These are phyloP conservation scores for Pneumocystis canis DNA, from an alignment of 1,139 yeast species.

Conservation along the genomic window DNA sequence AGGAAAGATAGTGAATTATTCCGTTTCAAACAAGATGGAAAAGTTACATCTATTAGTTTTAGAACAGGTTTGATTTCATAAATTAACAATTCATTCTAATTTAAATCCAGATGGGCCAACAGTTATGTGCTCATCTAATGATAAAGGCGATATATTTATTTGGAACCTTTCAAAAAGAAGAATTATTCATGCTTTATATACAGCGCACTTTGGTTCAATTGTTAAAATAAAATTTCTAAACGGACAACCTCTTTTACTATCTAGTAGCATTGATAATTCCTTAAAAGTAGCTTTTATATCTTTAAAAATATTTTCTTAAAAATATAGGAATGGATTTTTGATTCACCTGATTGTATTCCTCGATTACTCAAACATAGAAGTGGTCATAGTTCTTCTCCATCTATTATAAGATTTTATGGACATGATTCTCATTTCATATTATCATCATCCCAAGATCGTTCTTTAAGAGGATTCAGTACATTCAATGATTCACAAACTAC, in stretches of 20 bases:
- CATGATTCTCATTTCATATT: slow-evolving; percentile 67
- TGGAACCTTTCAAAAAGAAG: slow-evolving; percentile 63
- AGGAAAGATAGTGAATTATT: slow-evolving; percentile 49
- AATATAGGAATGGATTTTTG: slow-evolving; percentile 63
- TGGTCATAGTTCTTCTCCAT: slow-evolving; percentile 90
- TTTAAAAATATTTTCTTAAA: not conserved
- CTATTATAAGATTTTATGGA: slow-evolving; percentile 61
- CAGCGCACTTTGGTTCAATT: slow-evolving; percentile 60
- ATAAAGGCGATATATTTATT: slow-evolving; percentile 69
- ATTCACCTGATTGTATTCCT: slow-evolving; percentile 74
- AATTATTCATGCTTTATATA: slow-evolving; percentile 60
- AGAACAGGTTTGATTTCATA: slow-evolving; percentile 30
- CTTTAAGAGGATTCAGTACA: slow-evolving; percentile 82
- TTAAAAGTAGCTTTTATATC: slow-evolving; percentile 30
- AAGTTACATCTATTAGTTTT: slow-evolving; percentile 63
- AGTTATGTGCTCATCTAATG: slow-evolving; percentile 67
- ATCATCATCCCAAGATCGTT: slow-evolving; percentile 74
- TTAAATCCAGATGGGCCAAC: slow-evolving; percentile 59
- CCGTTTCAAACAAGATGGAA: slow-evolving; percentile 44
- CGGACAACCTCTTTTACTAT: slow-evolving; percentile 86
- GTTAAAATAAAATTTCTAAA: slow-evolving; percentile 60
- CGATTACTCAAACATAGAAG: slow-evolving; percentile 86
- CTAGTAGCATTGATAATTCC: slow-evolving; percentile 84
- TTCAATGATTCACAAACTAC: slow-evolving; percentile 95
- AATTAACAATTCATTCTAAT: not conserved